phyloP scores from a whole-genome alignment of 2,329 filamentous ascomycete species.

The Penicillium glabrum region DNA sequence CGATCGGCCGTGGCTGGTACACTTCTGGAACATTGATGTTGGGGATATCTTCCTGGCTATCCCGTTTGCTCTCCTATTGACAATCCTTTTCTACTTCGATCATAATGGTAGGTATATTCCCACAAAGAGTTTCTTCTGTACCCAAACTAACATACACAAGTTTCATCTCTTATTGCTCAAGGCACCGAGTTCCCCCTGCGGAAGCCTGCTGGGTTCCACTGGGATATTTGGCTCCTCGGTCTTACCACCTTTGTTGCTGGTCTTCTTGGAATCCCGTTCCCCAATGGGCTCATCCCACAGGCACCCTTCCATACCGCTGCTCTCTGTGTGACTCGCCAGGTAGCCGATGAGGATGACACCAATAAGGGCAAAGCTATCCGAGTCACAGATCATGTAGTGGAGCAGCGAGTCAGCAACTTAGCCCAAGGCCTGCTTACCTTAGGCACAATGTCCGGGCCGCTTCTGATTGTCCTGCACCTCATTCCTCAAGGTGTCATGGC shows the following conservation, averaged over 20 bases:
- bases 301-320: constrained; percentile 79
- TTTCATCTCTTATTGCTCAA: constrained; percentile 79
- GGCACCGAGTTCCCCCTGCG: constrained; percentile 78
- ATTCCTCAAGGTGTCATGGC: constrained; percentile 79
- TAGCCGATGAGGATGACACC: constrained; percentile 57
- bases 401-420: constrained; percentile 77
- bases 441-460: constrained; percentile 73
- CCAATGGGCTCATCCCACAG: constrained; percentile 80
- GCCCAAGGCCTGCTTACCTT: constrained; percentile 75
- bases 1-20: constrained; percentile 72
- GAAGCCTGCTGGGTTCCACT: constrained; percentile 82
- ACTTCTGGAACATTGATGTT: constrained; percentile 75
- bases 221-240: constrained; percentile 79
- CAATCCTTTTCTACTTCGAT: constrained; percentile 85
- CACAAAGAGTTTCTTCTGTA: background rate
- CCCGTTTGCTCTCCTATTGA: constrained; percentile 81
- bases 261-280: constrained; percentile 74
- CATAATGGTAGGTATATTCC: constrained; percentile 66
- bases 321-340: constrained; percentile 66
- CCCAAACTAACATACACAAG: constrained; percentile 41
- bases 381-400: constrained; percentile 62
- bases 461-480: constrained; percentile 71
- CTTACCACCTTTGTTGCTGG: constrained; percentile 74
- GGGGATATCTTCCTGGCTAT: constrained; percentile 77
- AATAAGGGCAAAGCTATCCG: constrained; percentile 60